These are phyloP conservation scores for Scedosporium boydii DNA, from an alignment of 2,329 filamentous ascomycete genomes.

Conservation along the genomic window DNA sequence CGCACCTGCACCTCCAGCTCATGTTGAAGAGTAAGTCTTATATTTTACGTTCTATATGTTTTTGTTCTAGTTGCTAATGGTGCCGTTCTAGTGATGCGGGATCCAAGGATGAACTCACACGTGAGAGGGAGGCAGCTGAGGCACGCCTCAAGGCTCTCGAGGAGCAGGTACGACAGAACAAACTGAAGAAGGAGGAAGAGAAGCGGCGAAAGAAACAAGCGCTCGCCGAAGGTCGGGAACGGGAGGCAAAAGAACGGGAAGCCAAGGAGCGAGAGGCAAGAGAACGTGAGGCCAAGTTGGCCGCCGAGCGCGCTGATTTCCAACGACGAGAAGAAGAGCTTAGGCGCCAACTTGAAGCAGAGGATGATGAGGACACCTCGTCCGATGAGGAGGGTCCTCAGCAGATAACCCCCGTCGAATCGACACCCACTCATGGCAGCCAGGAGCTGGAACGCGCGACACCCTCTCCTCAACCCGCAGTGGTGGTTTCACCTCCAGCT, in stretches of 20 bases:
- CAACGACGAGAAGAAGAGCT: conserved; percentile 89
- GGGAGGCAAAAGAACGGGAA: conserved; percentile 23
- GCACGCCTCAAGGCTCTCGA: conserved; percentile 82
- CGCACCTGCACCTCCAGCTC: conserved; percentile 37
- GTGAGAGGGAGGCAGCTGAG: conserved; percentile 71
- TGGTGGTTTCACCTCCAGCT: conserved; percentile 33
- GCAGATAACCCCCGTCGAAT: conserved; percentile 55
- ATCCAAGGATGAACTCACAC: conserved; percentile 69
- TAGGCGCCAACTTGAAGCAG: conserved; percentile 72
- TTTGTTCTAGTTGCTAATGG: not conserved
- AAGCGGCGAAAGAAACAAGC: conserved; percentile 88
- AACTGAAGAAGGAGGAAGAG: conserved; percentile 93
- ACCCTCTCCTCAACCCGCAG: conserved; percentile 34
- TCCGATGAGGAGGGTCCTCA: conserved; percentile 74
- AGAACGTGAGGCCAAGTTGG: conserved; percentile 59
- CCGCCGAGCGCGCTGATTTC: conserved; percentile 79
- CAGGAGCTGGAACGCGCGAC: conserved; percentile 46
- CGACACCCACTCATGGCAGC: conserved; percentile 46
- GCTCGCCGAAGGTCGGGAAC: conserved; percentile 75
- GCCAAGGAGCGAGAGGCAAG: conserved; percentile 4
- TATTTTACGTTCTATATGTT: not conserved
- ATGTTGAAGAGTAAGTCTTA: not conserved
- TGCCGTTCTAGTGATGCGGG: conserved; percentile 43
- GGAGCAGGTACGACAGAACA: conserved; percentile 87
- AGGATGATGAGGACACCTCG: conserved; percentile 63